Conservation (phyloP, 441 rosid genomes). For the Adansonia rubrostipa region DNA sequence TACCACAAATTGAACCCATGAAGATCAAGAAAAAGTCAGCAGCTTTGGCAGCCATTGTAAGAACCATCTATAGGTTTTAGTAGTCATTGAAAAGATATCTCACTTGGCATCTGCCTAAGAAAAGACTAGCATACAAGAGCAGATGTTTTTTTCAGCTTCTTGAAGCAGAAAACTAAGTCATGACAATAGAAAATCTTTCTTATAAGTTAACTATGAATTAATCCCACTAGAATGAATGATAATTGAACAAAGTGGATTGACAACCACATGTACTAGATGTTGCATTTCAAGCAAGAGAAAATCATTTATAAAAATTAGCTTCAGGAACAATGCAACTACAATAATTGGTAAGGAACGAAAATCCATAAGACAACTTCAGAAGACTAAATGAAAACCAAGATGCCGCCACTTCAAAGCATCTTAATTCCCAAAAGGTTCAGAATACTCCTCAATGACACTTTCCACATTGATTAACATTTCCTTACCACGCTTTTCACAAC, state of each 20-base stretch:
- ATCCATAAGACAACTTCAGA: neutral
- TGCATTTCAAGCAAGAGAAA: neutral
- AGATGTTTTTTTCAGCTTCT: neutral
- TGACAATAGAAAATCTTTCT: neutral
- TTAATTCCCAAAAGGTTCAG: neutral
- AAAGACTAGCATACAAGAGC: neutral
- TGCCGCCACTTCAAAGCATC: neutral
- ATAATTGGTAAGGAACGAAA: neutral
- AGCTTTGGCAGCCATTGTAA: neutral
- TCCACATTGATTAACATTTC: neutral
- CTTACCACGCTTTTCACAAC: neutral
- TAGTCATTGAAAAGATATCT: neutral
- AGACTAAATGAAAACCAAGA: neutral
- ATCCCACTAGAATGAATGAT: neutral
- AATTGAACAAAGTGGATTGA: neutral
- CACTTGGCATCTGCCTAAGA: neutral
- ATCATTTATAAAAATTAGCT: neutral
- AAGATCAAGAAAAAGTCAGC: neutral
- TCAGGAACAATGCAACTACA: neutral
- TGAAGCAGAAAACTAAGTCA: neutral
- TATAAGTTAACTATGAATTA: neutral
- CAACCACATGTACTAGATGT: neutral
- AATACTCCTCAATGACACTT: neutral
- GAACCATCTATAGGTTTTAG: neutral
- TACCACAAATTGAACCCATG: neutral